These are phyloP conservation scores for Cetraspora pellucida DNA, from an alignment of 192 early-diverging fungal species.

Conservation along the genomic window DNA sequence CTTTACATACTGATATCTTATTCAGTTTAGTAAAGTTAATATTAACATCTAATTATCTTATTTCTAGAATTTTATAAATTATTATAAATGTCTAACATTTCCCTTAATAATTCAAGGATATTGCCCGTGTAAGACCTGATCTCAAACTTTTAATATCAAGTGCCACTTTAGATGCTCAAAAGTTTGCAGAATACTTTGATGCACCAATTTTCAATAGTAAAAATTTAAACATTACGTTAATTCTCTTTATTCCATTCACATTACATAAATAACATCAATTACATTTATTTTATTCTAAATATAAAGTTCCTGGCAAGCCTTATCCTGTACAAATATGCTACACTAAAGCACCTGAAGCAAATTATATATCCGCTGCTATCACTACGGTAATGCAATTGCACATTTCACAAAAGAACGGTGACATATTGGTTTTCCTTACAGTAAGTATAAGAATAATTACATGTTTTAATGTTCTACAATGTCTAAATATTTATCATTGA, in stretches of 20 bases:
- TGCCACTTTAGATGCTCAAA: constrained; percentile 95
- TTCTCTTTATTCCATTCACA: no score
- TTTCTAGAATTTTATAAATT: neutral
- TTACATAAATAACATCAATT: neutral
- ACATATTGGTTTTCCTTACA: constrained; percentile 94
- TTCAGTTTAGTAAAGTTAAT: constrained; percentile 88
- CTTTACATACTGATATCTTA: constrained; percentile 93
- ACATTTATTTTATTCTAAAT: neutral
- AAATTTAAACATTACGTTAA: neutral
- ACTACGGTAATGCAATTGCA: constrained; percentile 94
- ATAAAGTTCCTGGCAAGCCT: constrained; percentile 59
- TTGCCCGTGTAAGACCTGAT: constrained; percentile 88
- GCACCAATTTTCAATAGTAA: constrained; percentile 84
- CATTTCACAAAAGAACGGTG: constrained; percentile 79
- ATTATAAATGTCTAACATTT: neutral
- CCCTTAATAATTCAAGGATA: constrained; percentile 56
- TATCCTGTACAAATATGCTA: constrained; percentile 95
- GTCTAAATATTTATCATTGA: constrained; percentile 46
- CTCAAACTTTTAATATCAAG: constrained; percentile 93
- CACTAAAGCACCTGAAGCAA: constrained; percentile 95
- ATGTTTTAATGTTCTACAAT: no score
- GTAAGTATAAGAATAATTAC: constrained; percentile 38
- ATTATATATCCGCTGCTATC: constrained; percentile 90
- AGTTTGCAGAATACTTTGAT: constrained; percentile 96
- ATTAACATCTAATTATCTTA: neutral